Conservation (phyloP, 164 flowering plant species). For the Aristolochia fimbriata region DNA sequence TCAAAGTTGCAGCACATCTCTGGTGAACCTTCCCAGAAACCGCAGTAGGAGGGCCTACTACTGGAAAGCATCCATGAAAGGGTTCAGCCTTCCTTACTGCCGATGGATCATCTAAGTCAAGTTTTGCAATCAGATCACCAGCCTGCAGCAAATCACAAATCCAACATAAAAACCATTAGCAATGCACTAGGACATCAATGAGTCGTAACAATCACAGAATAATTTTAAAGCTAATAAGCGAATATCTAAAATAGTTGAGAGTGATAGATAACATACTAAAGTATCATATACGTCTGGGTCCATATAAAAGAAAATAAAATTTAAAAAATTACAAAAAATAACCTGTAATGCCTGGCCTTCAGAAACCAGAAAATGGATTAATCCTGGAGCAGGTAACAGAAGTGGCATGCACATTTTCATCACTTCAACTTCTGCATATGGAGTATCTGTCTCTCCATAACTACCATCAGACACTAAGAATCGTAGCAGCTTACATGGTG, state of each 20-base stretch:
- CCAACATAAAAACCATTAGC: background rate
- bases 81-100: slow-evolving; percentile 99
- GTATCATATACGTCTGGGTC: no score
- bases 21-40: slow-evolving; percentile 96
- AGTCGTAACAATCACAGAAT: no score
- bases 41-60: slow-evolving; percentile 90
- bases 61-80: slow-evolving; percentile 83
- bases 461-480: slow-evolving; percentile 72
- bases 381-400: slow-evolving; percentile 94
- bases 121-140: slow-evolving; percentile 90
- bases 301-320: no score
- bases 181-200: no score
- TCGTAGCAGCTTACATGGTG: slow-evolving; percentile 97
- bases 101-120: slow-evolving; percentile 96
- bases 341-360: slow-evolving; percentile 99
- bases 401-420: slow-evolving; percentile 99
- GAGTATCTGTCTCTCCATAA: slow-evolving; percentile 87
- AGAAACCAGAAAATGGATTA: slow-evolving; percentile 68
- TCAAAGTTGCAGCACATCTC: slow-evolving; percentile 89
- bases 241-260: no score
- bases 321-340: no score
- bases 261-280: no score
- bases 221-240: no score
- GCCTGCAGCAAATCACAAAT: slow-evolving; percentile 34
- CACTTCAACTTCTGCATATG: slow-evolving; percentile 99